These are phyloP conservation scores for Pichia sp. DNA, from an alignment of 1,139 yeast genomes.

Conservation along the genomic window DNA sequence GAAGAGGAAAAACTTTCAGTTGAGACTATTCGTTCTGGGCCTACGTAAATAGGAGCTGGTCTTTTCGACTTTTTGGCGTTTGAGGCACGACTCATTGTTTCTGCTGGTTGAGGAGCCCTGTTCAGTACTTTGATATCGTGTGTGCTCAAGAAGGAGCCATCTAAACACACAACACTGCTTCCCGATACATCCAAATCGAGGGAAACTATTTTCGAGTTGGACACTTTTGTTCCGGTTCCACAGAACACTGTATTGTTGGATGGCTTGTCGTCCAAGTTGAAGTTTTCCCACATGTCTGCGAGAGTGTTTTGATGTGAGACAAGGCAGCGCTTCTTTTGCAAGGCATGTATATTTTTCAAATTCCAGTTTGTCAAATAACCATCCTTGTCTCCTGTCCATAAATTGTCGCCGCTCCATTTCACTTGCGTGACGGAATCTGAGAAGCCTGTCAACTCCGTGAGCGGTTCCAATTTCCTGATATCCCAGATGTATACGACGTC, in stretches of 20 bases:
- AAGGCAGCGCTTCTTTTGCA: not conserved
- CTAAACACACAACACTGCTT: conserved; percentile 15
- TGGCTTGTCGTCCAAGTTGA: not conserved
- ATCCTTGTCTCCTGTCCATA: conserved; percentile 65
- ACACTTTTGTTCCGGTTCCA: conserved; percentile 9
- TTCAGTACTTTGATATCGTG: conserved; percentile 4
- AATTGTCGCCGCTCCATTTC: conserved; percentile 48
- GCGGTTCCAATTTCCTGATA: conserved; percentile 54
- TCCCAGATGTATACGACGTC: conserved; percentile 72
- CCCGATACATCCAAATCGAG: conserved; percentile 4
- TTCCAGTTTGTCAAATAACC: conserved; percentile 78
- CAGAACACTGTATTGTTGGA: not conserved
- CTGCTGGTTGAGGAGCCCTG: not conserved
- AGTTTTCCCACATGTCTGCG: not conserved
- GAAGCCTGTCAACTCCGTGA: conserved; percentile 55
- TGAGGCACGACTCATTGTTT: not conserved
- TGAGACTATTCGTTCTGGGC: not conserved
- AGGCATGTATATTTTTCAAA: conserved; percentile 28
- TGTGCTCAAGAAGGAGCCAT: conserved; percentile 12
- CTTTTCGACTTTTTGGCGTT: not conserved
- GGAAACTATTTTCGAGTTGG: conserved; percentile 12
- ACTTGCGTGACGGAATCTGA: conserved; percentile 49
- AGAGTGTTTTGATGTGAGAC: not conserved
- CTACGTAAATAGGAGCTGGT: not conserved
- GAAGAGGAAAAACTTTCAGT: not conserved